phyloP scores from a whole-genome alignment of 2,329 filamentous ascomycete species.

The Orbilia oligospora region DNA sequence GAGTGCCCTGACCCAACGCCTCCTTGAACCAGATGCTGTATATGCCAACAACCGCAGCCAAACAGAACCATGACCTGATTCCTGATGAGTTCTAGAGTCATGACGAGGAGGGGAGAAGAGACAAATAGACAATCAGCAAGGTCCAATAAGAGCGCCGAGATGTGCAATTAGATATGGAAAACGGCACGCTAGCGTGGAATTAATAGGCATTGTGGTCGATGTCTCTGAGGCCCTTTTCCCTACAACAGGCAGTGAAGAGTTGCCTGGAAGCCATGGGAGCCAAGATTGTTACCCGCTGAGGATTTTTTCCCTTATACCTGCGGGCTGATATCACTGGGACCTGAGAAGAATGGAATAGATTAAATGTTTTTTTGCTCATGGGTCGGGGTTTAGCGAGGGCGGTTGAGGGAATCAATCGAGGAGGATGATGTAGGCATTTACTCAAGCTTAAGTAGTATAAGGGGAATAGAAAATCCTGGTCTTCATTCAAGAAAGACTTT shows the following conservation, averaged over 20 bases:
- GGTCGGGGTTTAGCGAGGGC: conserved; percentile 40
- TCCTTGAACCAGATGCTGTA: conserved; percentile 7
- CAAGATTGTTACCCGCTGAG: conserved; percentile 50
- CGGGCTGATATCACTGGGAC: conserved; percentile 54
- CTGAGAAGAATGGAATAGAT: conserved; percentile 48
- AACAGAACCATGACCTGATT: conserved; percentile 28
- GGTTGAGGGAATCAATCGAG: conserved; percentile 37
- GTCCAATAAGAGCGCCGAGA: conserved; percentile 44
- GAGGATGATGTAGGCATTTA: conserved; percentile 25
- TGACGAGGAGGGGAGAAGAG: conserved; percentile 7
- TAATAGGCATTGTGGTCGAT: conserved; percentile 4
- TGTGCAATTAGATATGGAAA: conserved; percentile 20
- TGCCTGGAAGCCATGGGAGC: conserved; percentile 8
- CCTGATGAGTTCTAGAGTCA: conserved; percentile 27
- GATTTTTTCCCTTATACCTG: conserved; percentile 26
- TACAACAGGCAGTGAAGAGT: background rate
- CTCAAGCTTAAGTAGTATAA: conserved; percentile 30
- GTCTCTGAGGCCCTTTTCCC: conserved; percentile 20
- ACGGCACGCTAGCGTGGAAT: conserved; percentile 40
- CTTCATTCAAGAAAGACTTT: conserved; percentile 4
- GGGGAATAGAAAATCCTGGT: conserved; percentile 42
- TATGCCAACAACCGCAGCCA: conserved; percentile 18
- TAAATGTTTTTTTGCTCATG: conserved; percentile 25
- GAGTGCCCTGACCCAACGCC: conserved; percentile 15
- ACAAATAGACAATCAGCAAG: conserved; percentile 26